Conservation (phyloP, 164 flowering plant species). For the Macadamia tetraphylla region DNA sequence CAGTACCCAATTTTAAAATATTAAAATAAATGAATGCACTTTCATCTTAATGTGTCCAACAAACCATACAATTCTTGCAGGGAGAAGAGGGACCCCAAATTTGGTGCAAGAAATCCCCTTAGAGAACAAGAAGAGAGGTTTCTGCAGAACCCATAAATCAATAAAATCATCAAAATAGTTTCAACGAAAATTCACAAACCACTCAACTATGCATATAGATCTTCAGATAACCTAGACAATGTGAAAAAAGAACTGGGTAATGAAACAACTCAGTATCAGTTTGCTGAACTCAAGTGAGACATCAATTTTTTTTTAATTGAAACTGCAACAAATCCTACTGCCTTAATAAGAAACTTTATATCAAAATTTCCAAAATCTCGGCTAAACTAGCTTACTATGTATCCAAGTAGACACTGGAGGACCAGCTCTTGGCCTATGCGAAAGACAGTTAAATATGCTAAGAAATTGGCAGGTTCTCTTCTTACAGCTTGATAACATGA, state of each 20-base stretch:
- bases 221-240: too few species aligned
- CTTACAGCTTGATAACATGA: slow-evolving; percentile 69
- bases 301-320: too few species aligned
- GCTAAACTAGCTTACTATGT: not conserved
- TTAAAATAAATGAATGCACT: not conserved
- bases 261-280: too few species aligned
- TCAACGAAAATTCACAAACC: not conserved
- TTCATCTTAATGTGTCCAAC: not conserved
- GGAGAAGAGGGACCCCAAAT: slow-evolving; percentile 51
- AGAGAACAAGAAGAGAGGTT: slow-evolving; percentile 57
- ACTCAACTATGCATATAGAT: not conserved
- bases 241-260: too few species aligned
- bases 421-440: not conserved
- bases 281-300: too few species aligned
- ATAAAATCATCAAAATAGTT: not conserved
- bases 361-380: not conserved
- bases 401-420: too few species aligned
- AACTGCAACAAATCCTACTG: too few species aligned
- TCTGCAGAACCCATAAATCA: slow-evolving; percentile 37
- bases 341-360: too few species aligned
- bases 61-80: slow-evolving; percentile 68
- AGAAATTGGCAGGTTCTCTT: slow-evolving; percentile 16
- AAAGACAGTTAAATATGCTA: not conserved
- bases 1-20: not conserved
- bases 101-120: slow-evolving; percentile 73